Evolutionary conservation across 768 basidiomycete genomes (phyloP), one percentile per base, ranked within the genome.

Genomic region (Chalciporus pseudorubinellus): DNA sequence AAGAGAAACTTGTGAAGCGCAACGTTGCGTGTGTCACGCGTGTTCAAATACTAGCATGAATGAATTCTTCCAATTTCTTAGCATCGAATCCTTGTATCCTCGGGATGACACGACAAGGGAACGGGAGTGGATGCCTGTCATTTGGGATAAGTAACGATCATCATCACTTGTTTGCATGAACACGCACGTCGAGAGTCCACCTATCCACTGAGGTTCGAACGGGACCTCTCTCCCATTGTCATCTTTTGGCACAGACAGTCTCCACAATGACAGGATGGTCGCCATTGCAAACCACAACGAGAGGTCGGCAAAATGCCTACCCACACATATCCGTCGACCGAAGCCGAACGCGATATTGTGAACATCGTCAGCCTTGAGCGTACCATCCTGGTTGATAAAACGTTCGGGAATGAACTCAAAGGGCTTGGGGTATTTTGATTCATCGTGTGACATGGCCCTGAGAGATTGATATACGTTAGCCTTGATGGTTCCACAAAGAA

Each of bases 321-420:
- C 60, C 20, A 56, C 59, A 28, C 64, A 62, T 18, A 41, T 50
- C 16, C 64, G 55, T 28, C 62, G 52, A 26, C 65, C 61, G 21
- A 58, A 59, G 13, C 62, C 62, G 6, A 61, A 66, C 11, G 44
- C 62, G 14, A 59, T 51, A 18, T 41, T 21, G 24, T 44, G 38
- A 8, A 56, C 48, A n/a, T 46, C 50, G n/a, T 62, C 57, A 9
- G 39, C 41, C 9, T 50, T 60, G 31, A 60, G 51, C 6, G 47
- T 53, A 1, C 55, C 61, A 19, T 63, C 46, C 2, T 38, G 3
- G 33, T 72, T 67, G 10, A 74, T 46, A 47, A 76, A 74, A 13
- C 71, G 63, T 47, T 73, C 72, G 3, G 74, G 74, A 12, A 52
- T 50, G 57, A 74, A 76, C 28, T 58, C 59, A 12, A 70, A 70